These are phyloP conservation scores for Verticillium albo-atrum DNA, from an alignment of 2,329 filamentous ascomycete species.

Conservation along the genomic window DNA sequence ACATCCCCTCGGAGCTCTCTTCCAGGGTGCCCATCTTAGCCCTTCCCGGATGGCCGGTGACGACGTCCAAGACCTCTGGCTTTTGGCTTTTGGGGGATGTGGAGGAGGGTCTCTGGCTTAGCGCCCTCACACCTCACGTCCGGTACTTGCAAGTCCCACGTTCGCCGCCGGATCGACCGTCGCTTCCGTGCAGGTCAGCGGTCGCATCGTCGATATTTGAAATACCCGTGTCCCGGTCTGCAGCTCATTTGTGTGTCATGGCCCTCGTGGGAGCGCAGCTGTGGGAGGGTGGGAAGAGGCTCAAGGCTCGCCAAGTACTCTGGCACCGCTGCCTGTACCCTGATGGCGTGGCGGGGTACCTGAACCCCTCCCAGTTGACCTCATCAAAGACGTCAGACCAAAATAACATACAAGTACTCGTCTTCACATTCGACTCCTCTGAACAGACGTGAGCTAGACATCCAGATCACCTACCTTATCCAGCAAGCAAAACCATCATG, in stretches of 20 bases:
- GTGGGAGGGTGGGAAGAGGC: not conserved
- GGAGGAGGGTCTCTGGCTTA: not conserved
- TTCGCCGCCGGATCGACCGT: not conserved
- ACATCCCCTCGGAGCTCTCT: not conserved
- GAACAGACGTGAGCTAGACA: not conserved
- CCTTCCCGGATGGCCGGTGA: conserved; percentile 9
- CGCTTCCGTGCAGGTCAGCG: not conserved
- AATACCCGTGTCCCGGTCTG: not conserved
- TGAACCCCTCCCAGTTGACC: not conserved
- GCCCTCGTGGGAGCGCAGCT: not conserved
- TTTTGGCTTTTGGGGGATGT: conserved; percentile 1
- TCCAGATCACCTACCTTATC: not conserved
- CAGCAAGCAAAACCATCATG: not conserved
- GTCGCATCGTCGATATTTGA: not conserved
- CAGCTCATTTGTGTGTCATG: not conserved
- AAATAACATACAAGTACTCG: too few relatives aligned
- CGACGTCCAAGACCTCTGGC: conserved; percentile 7
- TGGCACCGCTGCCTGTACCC: not conserved
- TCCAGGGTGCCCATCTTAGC: conserved; percentile 1
- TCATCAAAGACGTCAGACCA: not conserved
- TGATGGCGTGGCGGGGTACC: not conserved
- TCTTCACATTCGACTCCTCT: not conserved
- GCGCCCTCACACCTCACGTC: not conserved
- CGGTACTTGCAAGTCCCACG: not conserved
- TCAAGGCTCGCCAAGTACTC: not conserved